phyloP scores from a whole-genome alignment of 345 rosid genomes.

The Populus deltoides region DNA sequence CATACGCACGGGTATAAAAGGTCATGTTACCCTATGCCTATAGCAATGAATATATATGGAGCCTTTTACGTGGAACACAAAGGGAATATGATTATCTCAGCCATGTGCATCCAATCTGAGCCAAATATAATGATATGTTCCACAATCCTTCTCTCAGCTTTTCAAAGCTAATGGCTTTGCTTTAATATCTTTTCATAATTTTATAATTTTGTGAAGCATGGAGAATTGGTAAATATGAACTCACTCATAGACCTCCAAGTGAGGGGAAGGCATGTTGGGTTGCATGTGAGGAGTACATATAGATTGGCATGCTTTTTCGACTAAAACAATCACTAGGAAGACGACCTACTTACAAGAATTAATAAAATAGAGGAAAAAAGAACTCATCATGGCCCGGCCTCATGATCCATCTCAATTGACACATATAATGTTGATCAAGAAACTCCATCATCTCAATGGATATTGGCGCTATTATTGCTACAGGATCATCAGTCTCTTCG shows the following conservation, averaged over 20 bases:
- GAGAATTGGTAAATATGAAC: constrained; percentile 6
- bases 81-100: constrained; percentile 41
- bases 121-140: constrained; percentile 39
- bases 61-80: constrained; percentile 33
- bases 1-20: constrained; percentile 12
- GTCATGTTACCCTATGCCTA: constrained; percentile 37
- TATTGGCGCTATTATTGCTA: neutral
- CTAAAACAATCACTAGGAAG: constrained; percentile 35
- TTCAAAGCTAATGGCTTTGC: constrained; percentile 20
- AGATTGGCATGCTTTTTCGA: constrained; percentile 41
- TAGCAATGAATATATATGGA: constrained; percentile 4
- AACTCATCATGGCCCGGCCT: neutral
- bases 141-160: constrained; percentile 31
- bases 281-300: constrained; percentile 54
- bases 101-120: constrained; percentile 55
- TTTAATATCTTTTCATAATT: constrained; percentile 18
- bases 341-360: constrained; percentile 25
- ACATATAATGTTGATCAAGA: neutral
- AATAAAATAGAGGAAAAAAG: neutral
- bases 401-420: neutral
- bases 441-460: neutral
- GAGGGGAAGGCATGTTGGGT: constrained; percentile 35
- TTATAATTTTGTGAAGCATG: constrained; percentile 9
- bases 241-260: constrained; percentile 11
- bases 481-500: neutral